Evolutionary conservation across 2,329 filamentous ascomycete species (phyloP), one percentile per base, ranked within the genome.

Genomic region (Fusarium graminum): DNA sequence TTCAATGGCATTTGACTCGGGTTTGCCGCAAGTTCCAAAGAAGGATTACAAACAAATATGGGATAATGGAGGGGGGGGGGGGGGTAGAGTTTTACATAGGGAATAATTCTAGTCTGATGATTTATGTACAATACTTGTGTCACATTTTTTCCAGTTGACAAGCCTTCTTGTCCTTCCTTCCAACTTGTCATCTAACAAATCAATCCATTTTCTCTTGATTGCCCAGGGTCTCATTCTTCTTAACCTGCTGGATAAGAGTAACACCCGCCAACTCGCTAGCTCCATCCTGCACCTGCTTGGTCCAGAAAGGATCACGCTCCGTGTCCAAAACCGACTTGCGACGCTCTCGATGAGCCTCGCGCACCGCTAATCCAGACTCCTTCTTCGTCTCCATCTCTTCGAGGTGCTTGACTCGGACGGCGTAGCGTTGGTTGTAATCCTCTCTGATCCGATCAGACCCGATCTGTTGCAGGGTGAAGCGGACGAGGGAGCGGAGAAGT

Each of bases 401-500:
- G 6, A 82, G 69, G 42, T 80, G 71, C 17, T 72, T 69, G 3
- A 78, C 72, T 0, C 80, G 77, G 7, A 73, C 69, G 0, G 76
- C 76, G 47, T 81, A 82, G 2, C 75, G 75, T 58, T 77, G 72
- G 45, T 77, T 72, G n/a, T 79, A 73, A 59, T 82, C 78, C 10
- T 74, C 72, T 10, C 80, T 76, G 7, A 81, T 78, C 26, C 80
- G 75, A 30, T 79, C 76, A 0, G 80, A 82, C 1, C 80, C 80
- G 10, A 78, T 70, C 3, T 75, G 74, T 17, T 78, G 68, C 8
- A 82, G 77, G 0, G 77, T 52, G 28, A 74, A 78, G 14, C 75
- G 72, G 2, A 80, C 77, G 0, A 79, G 38, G 2, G 77, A 71
- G 0, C 89, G 85, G 0, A 90, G 80, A 8, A 88, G 76, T 6